Percentiles rank a stretch among this genome's conserved stretches.
phyloP scores from a whole-genome alignment of 345 rosid species.

The Euphorbia pulcherrima region DNA sequence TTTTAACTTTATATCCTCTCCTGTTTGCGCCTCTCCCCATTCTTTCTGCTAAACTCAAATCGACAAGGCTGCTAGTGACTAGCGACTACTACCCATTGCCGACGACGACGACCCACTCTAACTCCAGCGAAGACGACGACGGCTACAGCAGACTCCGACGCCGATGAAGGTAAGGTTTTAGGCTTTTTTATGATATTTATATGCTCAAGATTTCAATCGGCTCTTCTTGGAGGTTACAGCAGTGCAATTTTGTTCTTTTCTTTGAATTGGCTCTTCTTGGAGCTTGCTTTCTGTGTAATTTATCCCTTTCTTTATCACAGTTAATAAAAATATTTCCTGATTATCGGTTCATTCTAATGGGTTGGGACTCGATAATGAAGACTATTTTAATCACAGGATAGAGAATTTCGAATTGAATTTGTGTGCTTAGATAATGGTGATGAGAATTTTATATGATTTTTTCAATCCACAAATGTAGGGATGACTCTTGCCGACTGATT shows the following conservation, averaged over 20 bases:
- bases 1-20: no score
- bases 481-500: not conserved
- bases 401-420: not conserved
- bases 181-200: no score
- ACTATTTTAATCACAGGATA: not conserved
- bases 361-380: not conserved
- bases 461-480: not conserved
- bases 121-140: no score
- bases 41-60: no score
- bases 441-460: not conserved
- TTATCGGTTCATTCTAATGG: no score
- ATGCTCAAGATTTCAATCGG: no score
- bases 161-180: no score
- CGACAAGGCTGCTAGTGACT: no score
- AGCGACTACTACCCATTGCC: no score
- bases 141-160: no score
- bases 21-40: no score
- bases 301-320: not conserved
- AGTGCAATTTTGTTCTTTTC: not conserved
- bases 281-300: not conserved
- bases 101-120: no score
- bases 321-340: not conserved
- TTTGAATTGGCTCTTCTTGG: not conserved
- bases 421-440: not conserved
- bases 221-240: not conserved